phyloP scores from a whole-genome alignment of 2,329 filamentous ascomycete species.

The Lecanosticta acicola region DNA sequence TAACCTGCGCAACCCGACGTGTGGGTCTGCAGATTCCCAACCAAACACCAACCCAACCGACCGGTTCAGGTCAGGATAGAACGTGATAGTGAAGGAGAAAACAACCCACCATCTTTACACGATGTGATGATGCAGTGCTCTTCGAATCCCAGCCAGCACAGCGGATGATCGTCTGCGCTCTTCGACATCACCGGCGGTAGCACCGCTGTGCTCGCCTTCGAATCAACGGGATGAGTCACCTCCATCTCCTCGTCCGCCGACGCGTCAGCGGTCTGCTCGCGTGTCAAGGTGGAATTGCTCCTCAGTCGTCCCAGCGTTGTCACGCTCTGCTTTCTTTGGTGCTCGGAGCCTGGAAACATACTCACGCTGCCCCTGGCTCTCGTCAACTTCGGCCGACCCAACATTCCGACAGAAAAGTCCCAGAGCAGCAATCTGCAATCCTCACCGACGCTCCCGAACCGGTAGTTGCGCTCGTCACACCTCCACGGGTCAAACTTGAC shows the following conservation, averaged over 20 bases:
- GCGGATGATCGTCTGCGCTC: slow-evolving; percentile 74
- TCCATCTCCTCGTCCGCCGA: slow-evolving; percentile 46
- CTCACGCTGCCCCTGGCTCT: slow-evolving; percentile 52
- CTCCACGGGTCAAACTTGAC: slow-evolving; percentile 96
- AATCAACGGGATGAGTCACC: slow-evolving; percentile 74
- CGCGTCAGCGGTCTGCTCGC: slow-evolving; percentile 26
- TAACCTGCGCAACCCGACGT: neutral
- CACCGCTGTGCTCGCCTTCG: slow-evolving; percentile 75
- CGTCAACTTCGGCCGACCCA: slow-evolving; percentile 74
- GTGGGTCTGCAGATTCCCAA: neutral
- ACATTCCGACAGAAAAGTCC: slow-evolving; percentile 97
- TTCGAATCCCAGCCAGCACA: slow-evolving; percentile 89
- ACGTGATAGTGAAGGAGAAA: slow-evolving; percentile 5
- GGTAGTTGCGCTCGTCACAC: slow-evolving; percentile 90
- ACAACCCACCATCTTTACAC: slow-evolving; percentile 73
- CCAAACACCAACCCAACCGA: slow-evolving; percentile 11
- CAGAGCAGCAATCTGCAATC: slow-evolving; percentile 86
- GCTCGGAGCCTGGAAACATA: slow-evolving; percentile 45
- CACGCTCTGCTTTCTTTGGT: slow-evolving; percentile 30
- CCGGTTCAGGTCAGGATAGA: neutral
- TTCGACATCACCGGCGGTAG: slow-evolving; percentile 88
- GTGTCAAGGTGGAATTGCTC: slow-evolving; percentile 64
- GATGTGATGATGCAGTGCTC: slow-evolving; percentile 89
- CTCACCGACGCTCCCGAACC: slow-evolving; percentile 93
- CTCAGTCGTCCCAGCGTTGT: slow-evolving; percentile 57